A percentile compares a stretch with the other conserved stretches of the same genome.
phyloP scores from a whole-genome alignment of 75 land plant species.

The Azolla pinnata region DNA sequence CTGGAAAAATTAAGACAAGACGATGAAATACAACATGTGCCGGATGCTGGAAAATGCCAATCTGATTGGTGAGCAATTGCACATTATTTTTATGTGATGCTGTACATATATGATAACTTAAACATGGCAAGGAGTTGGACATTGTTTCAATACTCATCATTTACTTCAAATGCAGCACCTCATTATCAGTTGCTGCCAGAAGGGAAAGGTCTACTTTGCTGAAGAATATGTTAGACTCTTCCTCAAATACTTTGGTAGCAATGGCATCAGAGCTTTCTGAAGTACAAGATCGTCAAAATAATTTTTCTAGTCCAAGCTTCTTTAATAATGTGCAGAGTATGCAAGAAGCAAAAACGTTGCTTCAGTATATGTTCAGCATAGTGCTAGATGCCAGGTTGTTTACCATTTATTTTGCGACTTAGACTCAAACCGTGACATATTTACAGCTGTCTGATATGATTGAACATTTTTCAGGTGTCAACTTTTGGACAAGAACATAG shows the following conservation, averaged over 20 bases:
- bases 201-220: conserved; percentile 61
- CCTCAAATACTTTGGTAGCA: conserved; percentile 72
- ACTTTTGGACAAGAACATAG: conserved; percentile 58
- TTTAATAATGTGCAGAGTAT: conserved; percentile 85
- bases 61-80: no score
- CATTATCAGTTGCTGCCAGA: conserved; percentile 53
- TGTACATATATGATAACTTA: no score
- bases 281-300: conserved; percentile 83
- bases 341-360: conserved; percentile 78
- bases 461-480: no score
- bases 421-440: no score
- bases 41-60: conserved; percentile 12
- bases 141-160: no score
- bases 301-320: conserved; percentile 59
- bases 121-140: no score
- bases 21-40: no score
- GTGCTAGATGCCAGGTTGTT: conserved; percentile 71
- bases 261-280: conserved; percentile 98
- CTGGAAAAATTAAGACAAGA: conserved; percentile 45
- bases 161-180: no score
- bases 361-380: conserved; percentile 65
- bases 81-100: no score
- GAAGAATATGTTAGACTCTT: conserved; percentile 70
- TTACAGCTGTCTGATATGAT: no score
- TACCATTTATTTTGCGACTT: no score